Evolutionary conservation across 2,329 filamentous ascomycete species (phyloP), one percentile per base, ranked within the genome.

Genomic region (Aureobasidium lini): DNA sequence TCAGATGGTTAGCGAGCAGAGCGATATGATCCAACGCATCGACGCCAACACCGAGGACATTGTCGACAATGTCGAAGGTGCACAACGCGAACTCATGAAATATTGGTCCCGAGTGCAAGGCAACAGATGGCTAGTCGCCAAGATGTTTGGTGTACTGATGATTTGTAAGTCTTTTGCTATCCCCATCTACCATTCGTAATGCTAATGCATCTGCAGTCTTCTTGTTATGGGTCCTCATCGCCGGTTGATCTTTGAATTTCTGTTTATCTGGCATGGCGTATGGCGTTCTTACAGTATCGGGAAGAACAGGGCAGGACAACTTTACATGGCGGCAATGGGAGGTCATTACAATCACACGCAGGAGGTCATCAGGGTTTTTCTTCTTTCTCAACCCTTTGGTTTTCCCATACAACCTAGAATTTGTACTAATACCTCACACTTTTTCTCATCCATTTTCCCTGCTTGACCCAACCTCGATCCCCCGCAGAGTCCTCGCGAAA

Each of bases 11-110:
- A 90, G 88, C 59, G 93, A 99, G 73, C 94, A 99, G 76, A 90
- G 89, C 62, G 94, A 96, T 75, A 95, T 96, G 88, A 95, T 99
- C 65, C 90, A 97, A 75, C 82, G 93, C 52, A 96, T 96, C 69
- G 93, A 97, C 68, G 93, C 93, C 64, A 96, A 97, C 73, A 96
- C 93, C 1, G 94, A 99, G 70, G 92, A 96, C 67, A 90, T 99
- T 6, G 93, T 99, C 58, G 93, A 97, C 69, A 99, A 99, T 67
- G 93, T 99, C n/a, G 85, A 96, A 69, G 94, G 94, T 16, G 94
- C 94, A 6, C 94, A 99, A 72, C 82, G 92, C 63, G 93, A 99
- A 75, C 73, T 99, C 69, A 84, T 99, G 76, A 96, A 96, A 73
- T 99, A 97, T 75, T 99, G 94, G 93, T 88, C 85, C 31, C 83